Evolutionary conservation across 2,329 filamentous ascomycete genomes (phyloP).

Genomic region (Helminthosporium solani): DNA sequence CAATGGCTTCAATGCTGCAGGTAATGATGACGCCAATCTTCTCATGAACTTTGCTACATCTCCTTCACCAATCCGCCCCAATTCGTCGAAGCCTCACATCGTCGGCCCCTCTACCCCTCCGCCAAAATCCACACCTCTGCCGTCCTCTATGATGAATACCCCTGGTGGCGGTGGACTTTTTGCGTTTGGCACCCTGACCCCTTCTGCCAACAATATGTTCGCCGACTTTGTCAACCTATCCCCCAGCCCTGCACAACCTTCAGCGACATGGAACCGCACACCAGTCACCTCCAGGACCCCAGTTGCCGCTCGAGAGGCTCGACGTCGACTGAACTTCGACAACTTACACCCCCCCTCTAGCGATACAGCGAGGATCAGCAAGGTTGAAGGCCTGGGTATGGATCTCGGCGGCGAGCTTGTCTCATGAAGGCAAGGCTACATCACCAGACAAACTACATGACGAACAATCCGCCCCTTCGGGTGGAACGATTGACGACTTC

Average conservation of each 20-base stretch:
- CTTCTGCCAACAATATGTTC: conserved; percentile 86
- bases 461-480: background rate
- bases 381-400: conserved; percentile 60
- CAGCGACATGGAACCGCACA: conserved; percentile 68
- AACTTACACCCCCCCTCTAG: conserved; percentile 61
- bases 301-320: conserved; percentile 64
- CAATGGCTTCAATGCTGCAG: conserved; percentile 41
- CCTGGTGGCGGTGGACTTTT: conserved; percentile 65
- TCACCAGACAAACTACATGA: conserved; percentile 11
- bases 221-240: conserved; percentile 97
- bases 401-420: conserved; percentile 66
- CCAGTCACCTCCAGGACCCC: conserved; percentile 68
- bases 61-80: conserved; percentile 75
- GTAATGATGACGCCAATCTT: conserved; percentile 68
- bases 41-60: conserved; percentile 89
- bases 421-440: conserved; percentile 39
- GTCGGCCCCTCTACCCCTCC: conserved; percentile 58
- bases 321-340: conserved; percentile 81
- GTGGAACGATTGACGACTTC: conserved; percentile 25
- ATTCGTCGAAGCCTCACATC: conserved; percentile 48
- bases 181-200: conserved; percentile 69
- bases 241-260: conserved; percentile 79
- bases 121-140: conserved; percentile 60
- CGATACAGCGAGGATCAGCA: conserved; percentile 46
- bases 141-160: conserved; percentile 87